Evolutionary conservation across 306 rosid species (phyloP), one percentile per base, ranked within the genome.

Genomic region (Carpinus fangiana): DNA sequence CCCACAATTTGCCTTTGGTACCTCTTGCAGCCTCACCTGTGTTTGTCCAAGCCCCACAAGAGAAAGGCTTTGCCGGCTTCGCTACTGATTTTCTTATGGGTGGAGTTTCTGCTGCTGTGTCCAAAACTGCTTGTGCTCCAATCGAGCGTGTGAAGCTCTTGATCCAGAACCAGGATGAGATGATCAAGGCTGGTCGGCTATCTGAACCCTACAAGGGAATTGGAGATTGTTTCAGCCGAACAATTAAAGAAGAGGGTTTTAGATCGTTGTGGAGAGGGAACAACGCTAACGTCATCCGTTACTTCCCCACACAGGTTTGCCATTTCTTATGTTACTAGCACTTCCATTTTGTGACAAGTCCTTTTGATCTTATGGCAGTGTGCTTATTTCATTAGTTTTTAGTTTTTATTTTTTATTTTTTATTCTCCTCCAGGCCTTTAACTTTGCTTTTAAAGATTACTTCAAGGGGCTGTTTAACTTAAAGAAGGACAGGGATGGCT

Each of bases 371-470:
- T 12, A 8, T 46, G 12, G 72, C 69, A 45, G 4, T 70, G 72
- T 47, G 57, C 70, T 79, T 17, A 77, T 48, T 11, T 71, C 26
- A 3, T 34, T 64, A 18, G 28, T 66, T 17, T 34, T 34, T 64
- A 18, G 28, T 66, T 17, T 34, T 41, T 5, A 2, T 38, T 38
- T 5, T 31, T 31, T 31, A 2, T 31, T 31, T 61, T 23, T 20
- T n/a, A 26, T 73, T 48, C 64, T 14, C 43, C 26, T 78, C 7
- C 86, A 92, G 97, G 97, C 97, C 48, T 73, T 92, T 83, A 92
- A 92, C 82, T 92, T 92, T 83, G 97, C 97, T n/a, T 92, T 92
- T 23, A 92, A 92, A 48, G 97, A 92, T 85, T 90, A 90, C 87
- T 90, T 92, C 23, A 92, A 92, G 87, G 86, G 80, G 52, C 86